A percentile compares a stretch with the other conserved stretches of the same genome.
These are phyloP conservation scores for Xanthoparmelia taractica DNA, from an alignment of 495 filamentous ascomycete genomes.

Conservation along the genomic window DNA sequence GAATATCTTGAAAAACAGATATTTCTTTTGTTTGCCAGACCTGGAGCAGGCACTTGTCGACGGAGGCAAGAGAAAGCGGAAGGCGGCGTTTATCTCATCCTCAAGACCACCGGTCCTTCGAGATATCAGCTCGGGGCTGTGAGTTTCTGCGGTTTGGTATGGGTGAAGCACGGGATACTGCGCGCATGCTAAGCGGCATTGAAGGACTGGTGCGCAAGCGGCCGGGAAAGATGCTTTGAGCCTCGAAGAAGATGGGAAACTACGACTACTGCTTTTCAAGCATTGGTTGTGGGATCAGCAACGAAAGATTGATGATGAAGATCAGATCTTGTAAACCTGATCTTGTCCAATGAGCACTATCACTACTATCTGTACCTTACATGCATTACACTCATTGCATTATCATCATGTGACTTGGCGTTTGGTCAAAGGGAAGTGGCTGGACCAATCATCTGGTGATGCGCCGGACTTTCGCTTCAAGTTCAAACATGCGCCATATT, in stretches of 20 bases:
- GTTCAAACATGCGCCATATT: neutral
- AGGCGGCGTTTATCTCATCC: neutral
- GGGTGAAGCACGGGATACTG: neutral
- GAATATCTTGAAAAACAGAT: neutral
- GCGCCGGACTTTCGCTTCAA: neutral
- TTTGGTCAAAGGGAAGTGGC: neutral
- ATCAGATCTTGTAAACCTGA: neutral
- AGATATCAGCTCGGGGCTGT: neutral
- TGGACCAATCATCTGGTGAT: conserved; percentile 2
- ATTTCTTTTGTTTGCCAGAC: neutral
- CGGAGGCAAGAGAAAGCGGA: neutral
- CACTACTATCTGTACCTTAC: neutral
- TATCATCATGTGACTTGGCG: conserved; percentile 6
- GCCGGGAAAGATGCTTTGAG: neutral
- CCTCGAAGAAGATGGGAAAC: neutral
- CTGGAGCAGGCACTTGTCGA: neutral
- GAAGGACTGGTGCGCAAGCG: neutral
- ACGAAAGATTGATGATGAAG: neutral
- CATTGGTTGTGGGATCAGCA: neutral
- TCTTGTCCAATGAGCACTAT: neutral
- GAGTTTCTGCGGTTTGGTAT: neutral
- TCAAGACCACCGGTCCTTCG: neutral
- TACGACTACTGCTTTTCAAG: neutral
- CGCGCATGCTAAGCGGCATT: neutral
- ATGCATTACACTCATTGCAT: neutral